Evolutionary conservation across 2,329 filamentous ascomycete species (phyloP), one percentile per base, ranked within the genome.

Genomic region (Trichoderma arundinaceum): DNA sequence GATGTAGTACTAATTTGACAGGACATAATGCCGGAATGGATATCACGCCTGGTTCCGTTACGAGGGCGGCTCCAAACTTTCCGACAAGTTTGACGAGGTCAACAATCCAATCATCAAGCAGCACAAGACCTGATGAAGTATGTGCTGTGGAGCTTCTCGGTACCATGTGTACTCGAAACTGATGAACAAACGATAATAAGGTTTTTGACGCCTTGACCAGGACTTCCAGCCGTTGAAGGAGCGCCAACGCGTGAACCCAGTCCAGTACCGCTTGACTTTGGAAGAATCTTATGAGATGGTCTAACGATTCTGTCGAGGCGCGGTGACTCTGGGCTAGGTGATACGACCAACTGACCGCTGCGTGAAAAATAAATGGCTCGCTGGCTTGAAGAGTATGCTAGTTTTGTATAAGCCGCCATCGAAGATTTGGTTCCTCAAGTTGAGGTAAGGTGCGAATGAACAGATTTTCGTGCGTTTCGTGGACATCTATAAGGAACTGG

Each of bases 341-440:
- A 7, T 19, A 39, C 17, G 51, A 12, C 51, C 51, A 54, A 12
- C 39, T 54, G 10, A 22, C 17, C 19, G 51, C 51, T 12, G 51
- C 51, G 9, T 54, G 39, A 39, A 54, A 54, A n/a, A 54, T 33
- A 54, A 54, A 54, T 2, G 51, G 51, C 10, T 54, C 51, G 10
- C 35, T 54, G 17, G 51, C 33, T 22, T 54, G 51, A 22, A 54
- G 51, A 10, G 33, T 17, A 15, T 54, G 51, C 51, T 54, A 33
- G 13, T 7, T 54, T 15, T 54, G 35, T 7, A 54, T 39, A 7
- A 54, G 17, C 35, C 35, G 51, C 51, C 51, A 54, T 39, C 51
- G 51, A 39, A 54, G 51, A 54, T 54, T 12, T 22, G 51, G 4
- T 6, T 54, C n/a, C n/a, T 54, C 51, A 15, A 54, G 35, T 6